Conservation (phyloP, 2,329 filamentous ascomycete species). For the Fusarium brevicatenulatum region DNA sequence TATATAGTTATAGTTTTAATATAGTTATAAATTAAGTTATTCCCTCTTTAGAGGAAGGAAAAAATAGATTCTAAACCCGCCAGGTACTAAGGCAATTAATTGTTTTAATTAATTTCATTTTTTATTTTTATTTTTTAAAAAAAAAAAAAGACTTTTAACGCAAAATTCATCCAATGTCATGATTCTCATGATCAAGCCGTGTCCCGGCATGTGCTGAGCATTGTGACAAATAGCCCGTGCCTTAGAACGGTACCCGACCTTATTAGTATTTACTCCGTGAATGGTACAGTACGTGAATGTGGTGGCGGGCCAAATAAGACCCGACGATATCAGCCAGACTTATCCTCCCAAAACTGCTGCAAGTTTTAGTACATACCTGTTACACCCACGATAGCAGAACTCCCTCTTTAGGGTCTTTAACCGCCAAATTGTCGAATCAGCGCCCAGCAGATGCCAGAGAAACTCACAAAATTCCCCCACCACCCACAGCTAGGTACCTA, state of each 20-base stretch:
- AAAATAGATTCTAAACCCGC: too few relatives aligned
- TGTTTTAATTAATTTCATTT: neutral
- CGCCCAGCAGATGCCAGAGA: constrained; percentile 25
- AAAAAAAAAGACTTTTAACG: neutral
- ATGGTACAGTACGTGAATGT: neutral
- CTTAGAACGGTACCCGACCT: neutral
- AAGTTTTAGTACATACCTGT: neutral
- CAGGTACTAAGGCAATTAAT: neutral
- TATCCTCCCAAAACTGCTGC: neutral
- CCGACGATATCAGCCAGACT: constrained; percentile 1
- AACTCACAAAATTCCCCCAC: constrained; percentile 40
- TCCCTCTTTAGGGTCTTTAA: constrained; percentile 35
- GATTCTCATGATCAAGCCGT: neutral
- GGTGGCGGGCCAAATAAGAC: constrained; percentile 10
- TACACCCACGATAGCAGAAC: neutral
- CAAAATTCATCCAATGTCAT: neutral
- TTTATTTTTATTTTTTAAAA: too few relatives aligned
- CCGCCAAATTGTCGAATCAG: constrained; percentile 39
- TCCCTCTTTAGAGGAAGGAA: too few relatives aligned
- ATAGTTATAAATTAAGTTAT: too few relatives aligned
- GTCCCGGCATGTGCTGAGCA: neutral
- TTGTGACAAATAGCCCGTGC: neutral
- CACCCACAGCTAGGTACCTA: constrained; percentile 22
- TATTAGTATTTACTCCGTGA: neutral
- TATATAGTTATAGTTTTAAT: too few relatives aligned